Evolutionary conservation across 2,329 filamentous ascomycete genomes (phyloP).

Genomic region (Fusarium haematococcum): DNA sequence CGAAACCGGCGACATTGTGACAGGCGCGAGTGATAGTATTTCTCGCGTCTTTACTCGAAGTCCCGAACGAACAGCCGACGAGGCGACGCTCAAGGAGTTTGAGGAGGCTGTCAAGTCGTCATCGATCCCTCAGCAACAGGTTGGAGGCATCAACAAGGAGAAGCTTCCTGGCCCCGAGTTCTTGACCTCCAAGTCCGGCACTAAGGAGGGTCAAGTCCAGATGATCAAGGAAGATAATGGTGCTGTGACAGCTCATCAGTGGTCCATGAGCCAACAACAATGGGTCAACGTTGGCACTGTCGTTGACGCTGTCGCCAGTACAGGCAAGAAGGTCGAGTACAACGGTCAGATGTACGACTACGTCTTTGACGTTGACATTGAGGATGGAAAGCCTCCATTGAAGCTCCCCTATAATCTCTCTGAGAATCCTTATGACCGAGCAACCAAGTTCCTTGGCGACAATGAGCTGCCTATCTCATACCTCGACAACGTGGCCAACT

Average conservation of each 20-base stretch:
- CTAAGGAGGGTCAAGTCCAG: conserved; percentile 96
- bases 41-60: conserved; percentile 86
- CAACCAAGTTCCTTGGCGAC: conserved; percentile 88
- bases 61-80: conserved; percentile 75
- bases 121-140: conserved; percentile 87
- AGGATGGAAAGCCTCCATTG: conserved; percentile 90
- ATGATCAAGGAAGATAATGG: conserved; percentile 89
- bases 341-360: conserved; percentile 93
- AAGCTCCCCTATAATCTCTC: conserved; percentile 95
- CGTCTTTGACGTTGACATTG: conserved; percentile 96
- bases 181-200: conserved; percentile 81
- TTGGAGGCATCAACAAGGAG: conserved; percentile 89
- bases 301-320: conserved; percentile 87
- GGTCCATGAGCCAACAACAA: conserved; percentile 77
- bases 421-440: conserved; percentile 92
- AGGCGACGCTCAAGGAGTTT: conserved; percentile 77
- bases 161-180: conserved; percentile 91
- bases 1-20: conserved; percentile 91
- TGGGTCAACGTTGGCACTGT: conserved; percentile 96
- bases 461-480: conserved; percentile 91
- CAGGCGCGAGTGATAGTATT: conserved; percentile 88
- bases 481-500: conserved; percentile 91
- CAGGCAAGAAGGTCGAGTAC: conserved; percentile 80
- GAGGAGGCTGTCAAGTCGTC: conserved; percentile 85
- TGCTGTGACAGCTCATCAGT: conserved; percentile 86